Base-by-base conservation (phyloP, 2,329 filamentous ascomycete genomes). In the Helotiales sp. region DNA sequence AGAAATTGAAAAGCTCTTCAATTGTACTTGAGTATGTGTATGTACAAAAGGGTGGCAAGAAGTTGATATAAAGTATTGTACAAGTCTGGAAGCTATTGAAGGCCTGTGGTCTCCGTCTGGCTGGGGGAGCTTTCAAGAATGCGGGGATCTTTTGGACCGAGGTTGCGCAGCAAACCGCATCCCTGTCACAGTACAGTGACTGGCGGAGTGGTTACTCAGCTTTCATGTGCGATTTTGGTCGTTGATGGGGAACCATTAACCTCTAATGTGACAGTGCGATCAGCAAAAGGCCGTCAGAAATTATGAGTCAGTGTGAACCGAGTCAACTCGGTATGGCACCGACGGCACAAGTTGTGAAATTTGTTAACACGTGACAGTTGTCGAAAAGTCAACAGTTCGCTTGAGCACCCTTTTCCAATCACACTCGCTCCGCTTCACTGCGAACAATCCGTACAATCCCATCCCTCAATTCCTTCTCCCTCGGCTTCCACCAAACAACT, bases 161-260 rank as follows among this genome's bases (percentile, higher is more conserved):
- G 54, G 54, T 20, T 40, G 30, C n/a, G 20, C 11, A 24, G 32
- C 30, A 24, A 57, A 7, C 32, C n/a, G n/a, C n/a, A n/a, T n/a
- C n/a, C n/a, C n/a, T n/a, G n/a, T n/a, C n/a, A n/a, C n/a, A n/a
- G n/a, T n/a, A n/a, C n/a, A n/a, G n/a, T n/a, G n/a, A 22, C 45
- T 24, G 11, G n/a, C 4, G 4, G 22, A n/a, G 20, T 45, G 20
- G 40, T 57, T 37, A 57, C 11, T 24, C 54, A 34, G 54, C 54
- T 57, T 26, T 13, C 54, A 57, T 57, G 54, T 57, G 54, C 54
- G 54, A 40, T n/a, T n/a, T n/a, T n/a, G n/a, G n/a, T n/a, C n/a
- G n/a, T n/a, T n/a, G n/a, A n/a, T n/a, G n/a, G n/a, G n/a, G n/a
- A n/a, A n/a, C n/a, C n/a, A n/a, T n/a, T n/a, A n/a, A n/a, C n/a